Evolutionary conservation across 2,329 filamentous ascomycete genomes (phyloP).

Genomic region (Capronia epimyces): DNA sequence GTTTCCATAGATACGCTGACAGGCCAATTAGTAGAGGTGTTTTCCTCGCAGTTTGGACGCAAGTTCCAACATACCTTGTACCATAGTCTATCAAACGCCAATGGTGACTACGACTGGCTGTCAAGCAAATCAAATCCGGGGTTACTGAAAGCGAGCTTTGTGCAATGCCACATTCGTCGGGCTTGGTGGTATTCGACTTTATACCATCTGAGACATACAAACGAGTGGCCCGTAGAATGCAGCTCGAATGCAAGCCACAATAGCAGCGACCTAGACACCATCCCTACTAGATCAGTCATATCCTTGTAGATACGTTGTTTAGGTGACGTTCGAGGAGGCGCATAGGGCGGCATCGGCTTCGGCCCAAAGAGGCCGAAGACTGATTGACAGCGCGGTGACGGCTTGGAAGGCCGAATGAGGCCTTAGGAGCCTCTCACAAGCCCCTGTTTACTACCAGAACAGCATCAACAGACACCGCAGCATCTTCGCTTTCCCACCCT

Average conservation of each 20-base stretch:
- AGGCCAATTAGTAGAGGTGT: constrained; percentile 1
- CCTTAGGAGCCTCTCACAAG: no score
- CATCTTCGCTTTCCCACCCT: not conserved
- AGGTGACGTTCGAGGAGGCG: no score
- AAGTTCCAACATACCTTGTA: constrained; percentile 58
- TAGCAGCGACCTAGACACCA: no score
- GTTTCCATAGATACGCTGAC: not conserved
- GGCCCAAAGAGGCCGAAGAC: not conserved
- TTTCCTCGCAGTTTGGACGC: not conserved
- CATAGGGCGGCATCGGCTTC: not conserved
- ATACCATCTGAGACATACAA: no score
- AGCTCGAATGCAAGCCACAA: no score
- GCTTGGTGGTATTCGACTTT: constrained; percentile 56
- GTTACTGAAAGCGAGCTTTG: constrained; percentile 72
- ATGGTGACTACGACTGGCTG: not conserved
- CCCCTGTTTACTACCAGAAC: not conserved
- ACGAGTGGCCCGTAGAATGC: no score
- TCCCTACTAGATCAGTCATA: no score
- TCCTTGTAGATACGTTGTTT: no score
- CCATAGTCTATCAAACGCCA: constrained; percentile 73
- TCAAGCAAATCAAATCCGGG: constrained; percentile 71
- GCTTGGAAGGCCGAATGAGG: not conserved
- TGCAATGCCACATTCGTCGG: constrained; percentile 70
- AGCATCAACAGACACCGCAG: not conserved
- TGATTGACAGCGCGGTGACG: not conserved